Base-by-base conservation (phyloP, 2,329 filamentous ascomycete species). In the Orbilia oligospora region DNA sequence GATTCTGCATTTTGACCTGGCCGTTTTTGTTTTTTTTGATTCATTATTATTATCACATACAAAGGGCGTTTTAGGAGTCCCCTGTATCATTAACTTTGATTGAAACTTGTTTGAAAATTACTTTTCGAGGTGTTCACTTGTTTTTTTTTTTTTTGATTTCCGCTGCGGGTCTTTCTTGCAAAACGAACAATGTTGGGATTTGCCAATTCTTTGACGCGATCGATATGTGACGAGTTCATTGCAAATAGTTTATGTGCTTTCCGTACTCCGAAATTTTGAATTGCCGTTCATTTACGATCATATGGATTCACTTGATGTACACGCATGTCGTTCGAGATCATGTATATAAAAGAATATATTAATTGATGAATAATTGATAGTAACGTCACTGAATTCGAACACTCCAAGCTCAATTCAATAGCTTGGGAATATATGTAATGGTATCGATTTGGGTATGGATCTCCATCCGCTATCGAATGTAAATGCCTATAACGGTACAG, bases 21-120 rank as follows among this genome's bases (percentile, higher is more conserved):
- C 20, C 22, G 53, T 41, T 41, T 41, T 38, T n/a, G n/a, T n/a
- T n/a, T 10, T 44, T 44, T 41, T 61, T 44, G n/a, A 41, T 61
- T 61, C 36, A 8, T 61, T 44, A 58, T 44, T 41, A 36, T 6
- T 46, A 46, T 18, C 16, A 38, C 48, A 67, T 67, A 38, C 36
- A 38, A 30, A 55, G 46, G 64, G 71, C 55, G 71, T 69, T 51
- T 70, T 49, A 69, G 71, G 71, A 69, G 71, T 75, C 64, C 22
- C 55, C 55, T 75, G 71, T 76, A 76, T 69, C 69, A 22, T 70
- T 76, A 75, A 64, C 14, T 38, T 61, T 61, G 56, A 33, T 27
- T 55, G 6, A 44, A 41, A 61, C 22, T n/a, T 68, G 33, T 22
- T 53, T 68, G 16, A 41, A 58, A 58, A 46, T 36, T 67, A n/a